Conservation (phyloP, 768 basidiomycete genomes). For the Rhodotorula diobovata region DNA sequence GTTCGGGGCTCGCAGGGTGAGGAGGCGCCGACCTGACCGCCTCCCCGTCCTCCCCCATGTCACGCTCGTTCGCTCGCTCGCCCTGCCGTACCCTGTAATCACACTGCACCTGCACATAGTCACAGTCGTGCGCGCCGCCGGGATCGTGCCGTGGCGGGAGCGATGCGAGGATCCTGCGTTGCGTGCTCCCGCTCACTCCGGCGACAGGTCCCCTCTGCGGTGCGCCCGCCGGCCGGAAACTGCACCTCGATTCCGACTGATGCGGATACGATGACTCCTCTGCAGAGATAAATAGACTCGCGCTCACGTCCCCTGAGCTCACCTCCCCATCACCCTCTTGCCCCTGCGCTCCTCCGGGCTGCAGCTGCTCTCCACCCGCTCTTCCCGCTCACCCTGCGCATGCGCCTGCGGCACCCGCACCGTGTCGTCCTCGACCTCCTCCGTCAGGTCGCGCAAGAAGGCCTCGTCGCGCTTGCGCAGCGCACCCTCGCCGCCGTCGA, state of each 20-base stretch:
- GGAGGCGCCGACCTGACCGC: too few relatives aligned
- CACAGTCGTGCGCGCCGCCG: too few relatives aligned
- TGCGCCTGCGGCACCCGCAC: background rate
- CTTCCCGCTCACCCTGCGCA: background rate
- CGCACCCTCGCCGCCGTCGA: background rate
- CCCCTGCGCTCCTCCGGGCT: background rate
- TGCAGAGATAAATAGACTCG: background rate
- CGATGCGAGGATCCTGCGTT: too few relatives aligned
- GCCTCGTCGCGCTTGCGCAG: conserved; percentile 11
- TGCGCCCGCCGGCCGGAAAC: too few relatives aligned
- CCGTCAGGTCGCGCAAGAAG: conserved; percentile 20
- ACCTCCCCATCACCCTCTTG: background rate
- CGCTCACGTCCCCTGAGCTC: background rate
- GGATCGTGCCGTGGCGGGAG: too few relatives aligned
- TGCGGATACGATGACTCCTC: too few relatives aligned
- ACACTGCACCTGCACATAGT: background rate
- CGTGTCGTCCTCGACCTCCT: background rate
- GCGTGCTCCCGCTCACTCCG: too few relatives aligned
- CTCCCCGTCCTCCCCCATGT: too few relatives aligned
- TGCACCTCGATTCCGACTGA: too few relatives aligned
- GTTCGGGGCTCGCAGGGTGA: background rate
- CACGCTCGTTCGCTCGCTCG: background rate
- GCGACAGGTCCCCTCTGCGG: too few relatives aligned
- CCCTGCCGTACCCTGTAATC: background rate
- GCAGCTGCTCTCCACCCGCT: background rate